Evolutionary conservation across 1,284 basidiomycete species (phyloP).

Genomic region (Kalmanozyma brasiliensis): DNA sequence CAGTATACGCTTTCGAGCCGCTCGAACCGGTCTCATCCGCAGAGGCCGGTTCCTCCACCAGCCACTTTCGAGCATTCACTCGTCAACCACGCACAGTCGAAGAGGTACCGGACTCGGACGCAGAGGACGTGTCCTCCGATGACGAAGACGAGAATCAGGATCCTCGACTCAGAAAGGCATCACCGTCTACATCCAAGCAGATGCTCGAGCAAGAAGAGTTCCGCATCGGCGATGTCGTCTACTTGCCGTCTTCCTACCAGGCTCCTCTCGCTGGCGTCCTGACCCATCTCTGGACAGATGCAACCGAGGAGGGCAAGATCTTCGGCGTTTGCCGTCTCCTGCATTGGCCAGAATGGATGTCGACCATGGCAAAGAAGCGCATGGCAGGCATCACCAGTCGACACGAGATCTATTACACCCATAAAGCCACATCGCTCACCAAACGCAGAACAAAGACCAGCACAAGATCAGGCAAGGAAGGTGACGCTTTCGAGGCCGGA

Average conservation of each 20-base stretch:
- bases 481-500: conserved; percentile 45
- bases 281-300: conserved; percentile 48
- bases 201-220: conserved; percentile 33
- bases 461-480: conserved; percentile 29
- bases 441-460: conserved; percentile 44
- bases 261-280: conserved; percentile 45
- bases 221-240: conserved; percentile 48
- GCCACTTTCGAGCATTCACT: conserved; percentile 38
- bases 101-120: conserved; percentile 31
- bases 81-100: conserved; percentile 20
- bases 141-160: conserved; percentile 31
- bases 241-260: conserved; percentile 49
- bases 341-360: conserved; percentile 55
- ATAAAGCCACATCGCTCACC: conserved; percentile 40
- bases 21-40: conserved; percentile 18
- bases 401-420: conserved; percentile 57
- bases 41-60: conserved; percentile 25
- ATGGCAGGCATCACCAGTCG: conserved; percentile 44
- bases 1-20: conserved; percentile 31
- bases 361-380: conserved; percentile 50
- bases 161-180: conserved; percentile 16
- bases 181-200: conserved; percentile 20
- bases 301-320: conserved; percentile 39
- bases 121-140: conserved; percentile 27
- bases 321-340: conserved; percentile 50